phyloP scores from a whole-genome alignment of 306 rosid species.

The Gillenia trifoliata region DNA sequence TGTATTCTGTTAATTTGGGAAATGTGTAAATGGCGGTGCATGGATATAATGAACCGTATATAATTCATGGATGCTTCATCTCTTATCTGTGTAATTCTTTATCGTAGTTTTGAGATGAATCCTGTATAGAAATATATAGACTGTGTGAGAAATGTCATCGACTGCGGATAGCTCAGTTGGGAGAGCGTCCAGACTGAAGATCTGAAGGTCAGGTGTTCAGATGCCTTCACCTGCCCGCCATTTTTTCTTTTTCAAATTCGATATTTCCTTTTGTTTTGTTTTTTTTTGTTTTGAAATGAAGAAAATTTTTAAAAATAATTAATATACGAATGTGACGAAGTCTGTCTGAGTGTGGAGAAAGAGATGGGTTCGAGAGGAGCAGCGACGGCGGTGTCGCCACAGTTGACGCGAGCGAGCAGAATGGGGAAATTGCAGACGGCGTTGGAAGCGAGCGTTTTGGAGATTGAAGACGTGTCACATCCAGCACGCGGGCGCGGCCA shows the following conservation, averaged over 20 bases:
- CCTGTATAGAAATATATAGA: no score
- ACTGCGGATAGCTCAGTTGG: constrained; percentile 23
- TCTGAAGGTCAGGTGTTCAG: constrained; percentile 20
- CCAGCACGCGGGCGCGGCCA: constrained; percentile 85
- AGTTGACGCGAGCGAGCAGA: constrained; percentile 56
- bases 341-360: neutral
- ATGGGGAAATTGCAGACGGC: constrained; percentile 68
- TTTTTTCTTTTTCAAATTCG: no score
- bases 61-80: no score
- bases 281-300: no score
- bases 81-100: no score
- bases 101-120: no score
- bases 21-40: no score
- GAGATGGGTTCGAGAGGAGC: constrained; percentile 54
- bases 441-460: constrained; percentile 58
- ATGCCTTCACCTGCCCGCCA: neutral
- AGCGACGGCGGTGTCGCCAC: constrained; percentile 27
- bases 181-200: constrained; percentile 26
- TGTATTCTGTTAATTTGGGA: neutral
- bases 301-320: no score
- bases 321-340: neutral
- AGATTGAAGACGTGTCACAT: constrained; percentile 78
- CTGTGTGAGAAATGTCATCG: neutral
- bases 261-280: neutral
- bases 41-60: no score